A percentile compares a stretch with the other conserved stretches of the same genome.
phyloP scores from a whole-genome alignment of 208 protist genomes.

The Endotrypanum monterogeii region DNA sequence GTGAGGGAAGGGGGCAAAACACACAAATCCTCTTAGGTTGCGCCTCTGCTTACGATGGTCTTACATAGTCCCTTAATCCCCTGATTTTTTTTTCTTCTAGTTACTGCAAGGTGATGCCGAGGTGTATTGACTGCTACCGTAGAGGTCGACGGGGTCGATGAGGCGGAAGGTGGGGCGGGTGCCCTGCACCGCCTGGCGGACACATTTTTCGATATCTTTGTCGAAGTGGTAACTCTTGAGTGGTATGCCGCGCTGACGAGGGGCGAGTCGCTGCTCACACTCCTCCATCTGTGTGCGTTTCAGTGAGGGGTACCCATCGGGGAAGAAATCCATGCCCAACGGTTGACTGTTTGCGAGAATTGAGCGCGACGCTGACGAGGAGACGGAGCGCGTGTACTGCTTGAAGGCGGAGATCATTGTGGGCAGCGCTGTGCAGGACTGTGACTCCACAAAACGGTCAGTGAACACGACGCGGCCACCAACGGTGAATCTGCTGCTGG shows the following conservation, averaged over 20 bases:
- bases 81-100: neutral
- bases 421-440: constrained; percentile 19
- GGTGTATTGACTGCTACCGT: constrained; percentile 21
- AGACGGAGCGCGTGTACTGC: constrained; percentile 19
- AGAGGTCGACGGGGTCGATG: constrained; percentile 20
- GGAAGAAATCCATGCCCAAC: neutral
- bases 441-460: constrained; percentile 15
- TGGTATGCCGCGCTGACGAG: constrained; percentile 14
- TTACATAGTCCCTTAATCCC: neutral
- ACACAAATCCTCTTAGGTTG: no score
- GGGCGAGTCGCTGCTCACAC: neutral
- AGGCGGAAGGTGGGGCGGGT: constrained; percentile 16
- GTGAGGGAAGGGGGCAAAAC: no score
- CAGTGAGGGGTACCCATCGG: neutral
- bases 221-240: constrained; percentile 3
- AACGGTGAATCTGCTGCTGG: neutral
- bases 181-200: constrained; percentile 1
- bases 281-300: neutral
- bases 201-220: constrained; percentile 12
- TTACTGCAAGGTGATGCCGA: constrained; percentile 1
- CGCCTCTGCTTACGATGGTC: neutral
- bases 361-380: neutral
- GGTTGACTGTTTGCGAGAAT: neutral
- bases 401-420: constrained; percentile 17
- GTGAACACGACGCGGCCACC: constrained; percentile 20